Percentiles rank a stretch among this genome's conserved stretches.
Evolutionary conservation across 1,139 yeast genomes (phyloP).

Genomic region (Geotrichum fermentans): DNA sequence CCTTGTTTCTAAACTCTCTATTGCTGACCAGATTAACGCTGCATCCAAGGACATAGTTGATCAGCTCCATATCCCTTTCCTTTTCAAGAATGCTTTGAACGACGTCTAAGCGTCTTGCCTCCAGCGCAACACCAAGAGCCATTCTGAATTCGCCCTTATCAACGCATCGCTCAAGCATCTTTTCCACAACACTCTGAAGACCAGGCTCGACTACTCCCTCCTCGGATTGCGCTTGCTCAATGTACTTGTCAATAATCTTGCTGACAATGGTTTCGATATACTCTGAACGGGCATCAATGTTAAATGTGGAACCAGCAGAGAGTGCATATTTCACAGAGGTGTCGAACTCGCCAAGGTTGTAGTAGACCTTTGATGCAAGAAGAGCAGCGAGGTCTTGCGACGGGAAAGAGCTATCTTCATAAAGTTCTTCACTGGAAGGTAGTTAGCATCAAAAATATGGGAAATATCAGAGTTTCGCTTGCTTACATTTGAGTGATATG

Average conservation of each 20-base stretch:
- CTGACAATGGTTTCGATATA: slow-evolving; percentile 86
- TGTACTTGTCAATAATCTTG: slow-evolving; percentile 27
- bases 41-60: slow-evolving; percentile 74
- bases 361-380: slow-evolving; percentile 89
- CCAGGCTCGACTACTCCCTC: slow-evolving; percentile 36
- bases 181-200: slow-evolving; percentile 68
- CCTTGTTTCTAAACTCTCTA: slow-evolving; percentile 59
- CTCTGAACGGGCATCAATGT: slow-evolving; percentile 67
- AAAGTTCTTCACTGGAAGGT: slow-evolving; percentile 60
- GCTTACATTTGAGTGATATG: slow-evolving; percentile 60
- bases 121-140: slow-evolving; percentile 88
- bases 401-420: slow-evolving; percentile 75
- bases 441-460: slow-evolving; percentile 11
- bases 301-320: slow-evolving; percentile 75
- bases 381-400: slow-evolving; percentile 83
- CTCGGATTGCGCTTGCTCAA: slow-evolving; percentile 40
- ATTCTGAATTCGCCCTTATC: slow-evolving; percentile 65
- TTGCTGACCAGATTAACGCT: slow-evolving; percentile 62
- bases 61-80: slow-evolving; percentile 47
- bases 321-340: slow-evolving; percentile 85
- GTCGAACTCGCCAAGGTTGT: slow-evolving; percentile 90
- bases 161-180: slow-evolving; percentile 79
- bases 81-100: slow-evolving; percentile 54
- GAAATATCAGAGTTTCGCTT: too few species aligned
- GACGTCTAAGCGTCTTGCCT: slow-evolving; percentile 79